Conservation (phyloP, 2,329 filamentous ascomycete species). For the Aspergillus versicolor region DNA sequence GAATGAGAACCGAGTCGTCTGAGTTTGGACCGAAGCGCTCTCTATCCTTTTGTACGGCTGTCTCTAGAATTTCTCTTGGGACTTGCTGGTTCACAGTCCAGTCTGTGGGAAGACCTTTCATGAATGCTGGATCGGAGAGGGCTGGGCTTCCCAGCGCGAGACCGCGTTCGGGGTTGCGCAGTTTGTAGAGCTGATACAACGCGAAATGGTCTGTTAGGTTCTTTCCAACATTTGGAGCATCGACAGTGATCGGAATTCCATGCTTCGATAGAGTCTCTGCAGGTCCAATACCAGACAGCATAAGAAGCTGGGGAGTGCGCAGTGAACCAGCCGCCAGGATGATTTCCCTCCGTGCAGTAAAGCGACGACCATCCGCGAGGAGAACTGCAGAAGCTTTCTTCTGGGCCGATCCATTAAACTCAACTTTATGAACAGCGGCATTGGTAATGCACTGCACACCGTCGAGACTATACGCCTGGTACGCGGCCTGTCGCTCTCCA, state of each 20-base stretch:
- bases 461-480: background rate
- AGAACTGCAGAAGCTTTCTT: background rate
- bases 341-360: constrained; percentile 45
- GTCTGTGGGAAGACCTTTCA: background rate
- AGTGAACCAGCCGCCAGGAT: constrained; percentile 60
- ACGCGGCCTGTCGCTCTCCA: background rate
- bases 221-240: constrained; percentile 8
- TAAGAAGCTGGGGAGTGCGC: constrained; percentile 58
- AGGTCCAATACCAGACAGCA: constrained; percentile 60
- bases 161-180: constrained; percentile 2
- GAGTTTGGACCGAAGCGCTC: background rate
- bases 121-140: background rate
- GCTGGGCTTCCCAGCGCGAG: constrained; percentile 2
- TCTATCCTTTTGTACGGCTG: background rate
- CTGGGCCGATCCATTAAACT: background rate
- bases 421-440: background rate
- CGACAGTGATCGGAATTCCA: background rate
- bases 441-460: background rate
- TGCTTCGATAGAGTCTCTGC: background rate
- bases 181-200: constrained; percentile 8
- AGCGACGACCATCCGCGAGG: background rate
- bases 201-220: constrained; percentile 11
- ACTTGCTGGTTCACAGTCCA: background rate
- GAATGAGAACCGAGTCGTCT: background rate
- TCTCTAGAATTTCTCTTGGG: background rate